Percentiles rank a stretch among this genome's conserved stretches.
phyloP scores from a whole-genome alignment of 2,329 filamentous ascomycete species.

The Endothia cerciana region DNA sequence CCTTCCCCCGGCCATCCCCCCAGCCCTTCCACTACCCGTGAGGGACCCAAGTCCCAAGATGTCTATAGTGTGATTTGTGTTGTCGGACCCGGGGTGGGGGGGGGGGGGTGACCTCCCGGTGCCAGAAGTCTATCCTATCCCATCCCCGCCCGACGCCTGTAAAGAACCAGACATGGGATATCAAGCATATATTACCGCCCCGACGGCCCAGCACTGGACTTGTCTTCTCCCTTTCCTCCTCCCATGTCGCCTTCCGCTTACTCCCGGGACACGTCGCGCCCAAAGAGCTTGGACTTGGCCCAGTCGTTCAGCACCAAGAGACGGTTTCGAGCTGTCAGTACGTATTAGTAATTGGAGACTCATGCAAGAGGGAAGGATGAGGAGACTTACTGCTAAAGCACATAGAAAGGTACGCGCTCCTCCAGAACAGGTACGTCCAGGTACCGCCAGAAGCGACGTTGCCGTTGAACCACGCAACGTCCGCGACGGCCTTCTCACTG shows the following conservation, averaged over 20 bases:
- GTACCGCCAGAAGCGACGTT: conserved; percentile 93
- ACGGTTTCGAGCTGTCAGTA: conserved; percentile 77
- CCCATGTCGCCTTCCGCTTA: conserved; percentile 42
- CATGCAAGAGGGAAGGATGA: background rate
- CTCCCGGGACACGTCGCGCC: conserved; percentile 89
- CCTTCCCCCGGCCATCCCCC: background rate
- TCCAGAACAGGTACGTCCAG: conserved; percentile 97
- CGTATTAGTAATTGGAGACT: conserved; percentile 32
- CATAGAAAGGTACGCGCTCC: conserved; percentile 98
- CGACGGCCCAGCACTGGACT: background rate
- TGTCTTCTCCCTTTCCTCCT: background rate
- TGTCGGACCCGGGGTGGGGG: background rate
- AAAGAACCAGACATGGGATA: conserved; percentile 10
- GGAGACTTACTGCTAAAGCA: conserved; percentile 92
- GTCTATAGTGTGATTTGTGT: conserved; percentile 6
- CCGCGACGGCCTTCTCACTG: conserved; percentile 92
- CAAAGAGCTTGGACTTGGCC: conserved; percentile 96
- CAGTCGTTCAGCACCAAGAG: conserved; percentile 92
- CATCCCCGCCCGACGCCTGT: conserved; percentile 11
- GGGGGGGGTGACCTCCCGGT: background rate
- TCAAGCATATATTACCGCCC: conserved; percentile 8
- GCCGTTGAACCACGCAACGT: conserved; percentile 96
- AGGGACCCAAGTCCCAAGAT: background rate
- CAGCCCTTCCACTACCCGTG: too few relatives aligned
- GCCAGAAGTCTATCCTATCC: conserved; percentile 15